These are phyloP conservation scores for Fusarium buharicum DNA, from an alignment of 2,329 filamentous ascomycete genomes.

Conservation along the genomic window DNA sequence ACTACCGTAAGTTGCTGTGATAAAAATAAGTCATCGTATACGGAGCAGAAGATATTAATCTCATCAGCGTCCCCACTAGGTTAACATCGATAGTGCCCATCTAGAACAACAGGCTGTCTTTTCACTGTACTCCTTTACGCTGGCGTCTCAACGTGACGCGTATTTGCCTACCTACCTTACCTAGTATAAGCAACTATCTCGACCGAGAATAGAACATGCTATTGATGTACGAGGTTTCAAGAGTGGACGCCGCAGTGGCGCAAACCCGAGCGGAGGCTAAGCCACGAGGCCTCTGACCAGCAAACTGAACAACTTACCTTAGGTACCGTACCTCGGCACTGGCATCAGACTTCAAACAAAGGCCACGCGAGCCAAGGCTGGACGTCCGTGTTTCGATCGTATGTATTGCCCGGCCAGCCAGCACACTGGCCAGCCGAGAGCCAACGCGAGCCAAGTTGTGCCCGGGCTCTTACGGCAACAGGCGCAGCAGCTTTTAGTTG, in stretches of 20 bases:
- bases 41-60: slow-evolving; percentile 13
- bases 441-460: slow-evolving; percentile 12
- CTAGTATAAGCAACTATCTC: neutral
- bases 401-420: slow-evolving; percentile 29
- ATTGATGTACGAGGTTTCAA: neutral
- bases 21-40: slow-evolving; percentile 19
- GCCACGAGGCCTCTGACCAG: slow-evolving; percentile 21
- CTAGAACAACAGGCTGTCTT: slow-evolving; percentile 4
- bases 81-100: slow-evolving; percentile 7
- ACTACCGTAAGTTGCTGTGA: neutral
- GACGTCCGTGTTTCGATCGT: slow-evolving; percentile 34
- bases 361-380: slow-evolving; percentile 37
- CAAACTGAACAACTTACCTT: too few relatives aligned
- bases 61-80: slow-evolving; percentile 15
- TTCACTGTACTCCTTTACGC: neutral
- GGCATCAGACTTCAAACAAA: slow-evolving; percentile 31
- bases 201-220: slow-evolving; percentile 19
- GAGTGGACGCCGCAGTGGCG: slow-evolving; percentile 27
- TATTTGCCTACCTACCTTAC: neutral
- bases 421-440: slow-evolving; percentile 21
- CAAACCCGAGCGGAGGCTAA: slow-evolving; percentile 9
- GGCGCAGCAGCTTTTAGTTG: slow-evolving; percentile 30
- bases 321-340: slow-evolving; percentile 4
- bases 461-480: slow-evolving; percentile 10
- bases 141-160: neutral